Evolutionary conservation across 495 filamentous ascomycete species (phyloP), one percentile per base, ranked within the genome.

Genomic region (Penicillium verhagenii): DNA sequence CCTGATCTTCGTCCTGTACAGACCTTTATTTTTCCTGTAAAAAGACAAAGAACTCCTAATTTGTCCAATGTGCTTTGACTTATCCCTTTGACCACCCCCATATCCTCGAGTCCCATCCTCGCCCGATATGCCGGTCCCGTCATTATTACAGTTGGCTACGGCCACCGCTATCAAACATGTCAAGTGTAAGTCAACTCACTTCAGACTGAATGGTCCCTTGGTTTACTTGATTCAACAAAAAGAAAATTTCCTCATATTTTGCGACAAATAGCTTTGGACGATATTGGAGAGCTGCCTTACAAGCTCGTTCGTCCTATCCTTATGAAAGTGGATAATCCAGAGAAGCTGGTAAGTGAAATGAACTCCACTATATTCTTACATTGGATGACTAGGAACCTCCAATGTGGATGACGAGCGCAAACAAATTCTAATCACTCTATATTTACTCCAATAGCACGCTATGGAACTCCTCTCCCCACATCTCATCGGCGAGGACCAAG

Each of bases 381-480:
- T n/a, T 40, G 13, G 9, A 31, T 11, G 10, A 19, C 13, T n/a
- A 48, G 10, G 24, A 33, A 48, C 2, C n/a, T n/a, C n/a, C n/a
- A 23, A n/a, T n/a, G 9, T 10, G 11, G 10, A 35, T 33, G 16
- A 33, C 7, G 35, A 35, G 42, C 11, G n/a, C n/a, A 43, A 46
- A 28, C 6, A 8, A 52, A 45, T 16, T n/a, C 9, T 3, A 16
- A 39, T 11, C 7, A 35, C 19, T 24, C 4, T 14, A 5, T n/a
- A 49, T 46, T 45, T 20, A 35, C 10, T 39, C 23, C 33, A 21
- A 42, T 25, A 85, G 81, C 72, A 78, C 61, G 60, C 72, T 33
- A 72, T 91, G 53, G 88, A 91, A 68, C n/a, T 64, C 10, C 75
- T 76, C 53, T 89, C 81, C 9, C 87, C 88, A 5, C 87, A 91